Percentiles rank a stretch among this genome's conserved stretches.
phyloP scores from a whole-genome alignment of 179 eudicot genomes.

The Heliamphora pulchella region DNA sequence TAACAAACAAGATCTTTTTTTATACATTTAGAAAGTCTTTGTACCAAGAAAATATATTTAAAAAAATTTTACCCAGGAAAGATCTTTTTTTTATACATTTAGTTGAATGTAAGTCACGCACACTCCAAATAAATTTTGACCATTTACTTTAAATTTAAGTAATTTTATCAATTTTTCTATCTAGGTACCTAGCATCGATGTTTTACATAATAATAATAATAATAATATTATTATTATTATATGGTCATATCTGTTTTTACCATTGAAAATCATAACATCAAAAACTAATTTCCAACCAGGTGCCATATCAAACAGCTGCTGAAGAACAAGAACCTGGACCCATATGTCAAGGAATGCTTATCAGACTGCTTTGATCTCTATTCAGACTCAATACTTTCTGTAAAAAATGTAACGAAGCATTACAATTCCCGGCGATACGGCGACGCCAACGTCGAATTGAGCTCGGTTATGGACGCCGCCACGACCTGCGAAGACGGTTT shows the following conservation, averaged over 20 bases:
- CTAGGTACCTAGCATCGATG: too few relatives aligned
- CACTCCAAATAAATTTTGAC: too few relatives aligned
- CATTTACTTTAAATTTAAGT: too few relatives aligned
- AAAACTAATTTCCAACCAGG: background rate
- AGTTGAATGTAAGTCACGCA: too few relatives aligned
- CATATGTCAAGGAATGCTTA: slow-evolving; percentile 22
- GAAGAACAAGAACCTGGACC: slow-evolving; percentile 30
- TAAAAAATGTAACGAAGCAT: slow-evolving; percentile 28
- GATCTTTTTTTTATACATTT: too few relatives aligned
- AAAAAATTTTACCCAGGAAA: too few relatives aligned
- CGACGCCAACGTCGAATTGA: slow-evolving; percentile 35
- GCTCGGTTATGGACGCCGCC: slow-evolving; percentile 33
- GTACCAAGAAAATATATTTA: too few relatives aligned
- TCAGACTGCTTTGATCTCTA: slow-evolving; percentile 36
- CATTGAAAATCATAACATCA: background rate
- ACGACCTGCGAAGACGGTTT: slow-evolving; percentile 48
- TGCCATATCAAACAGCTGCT: slow-evolving; percentile 22
- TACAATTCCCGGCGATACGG: slow-evolving; percentile 19
- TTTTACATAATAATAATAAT: too few relatives aligned
- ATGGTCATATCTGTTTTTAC: background rate
- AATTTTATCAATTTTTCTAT: too few relatives aligned
- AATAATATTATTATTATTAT: too few relatives aligned
- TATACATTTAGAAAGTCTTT: too few relatives aligned
- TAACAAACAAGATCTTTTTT: too few relatives aligned
- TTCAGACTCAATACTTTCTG: slow-evolving; percentile 24